Evolutionary conservation across 2,329 filamentous ascomycete genomes (phyloP).

Genomic region (Colletotrichum eleusines): DNA sequence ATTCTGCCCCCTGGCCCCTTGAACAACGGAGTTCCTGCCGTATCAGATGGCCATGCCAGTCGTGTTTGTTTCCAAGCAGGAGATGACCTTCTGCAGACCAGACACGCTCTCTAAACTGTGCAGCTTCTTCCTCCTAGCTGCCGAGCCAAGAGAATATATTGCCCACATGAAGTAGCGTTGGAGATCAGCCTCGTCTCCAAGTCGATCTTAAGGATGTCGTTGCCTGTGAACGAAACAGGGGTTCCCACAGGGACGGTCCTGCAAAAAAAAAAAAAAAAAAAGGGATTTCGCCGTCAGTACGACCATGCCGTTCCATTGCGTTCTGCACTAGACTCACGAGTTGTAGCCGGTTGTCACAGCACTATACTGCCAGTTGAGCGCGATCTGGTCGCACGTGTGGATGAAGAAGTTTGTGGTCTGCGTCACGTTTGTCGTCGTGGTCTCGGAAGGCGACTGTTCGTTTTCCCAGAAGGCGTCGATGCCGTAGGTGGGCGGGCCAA

Average conservation of each 20-base stretch:
- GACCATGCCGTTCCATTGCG: neutral
- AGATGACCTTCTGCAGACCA: too few relatives aligned
- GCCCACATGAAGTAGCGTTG: constrained; percentile 24
- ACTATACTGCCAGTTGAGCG: constrained; percentile 28
- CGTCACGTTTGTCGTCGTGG: constrained; percentile 23
- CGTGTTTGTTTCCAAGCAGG: neutral
- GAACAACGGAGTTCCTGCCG: too few relatives aligned
- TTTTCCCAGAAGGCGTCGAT: constrained; percentile 29
- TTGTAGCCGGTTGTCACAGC: constrained; percentile 19
- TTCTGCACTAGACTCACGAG: neutral
- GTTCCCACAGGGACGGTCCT: constrained; percentile 18
- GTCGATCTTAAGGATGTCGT: constrained; percentile 14
- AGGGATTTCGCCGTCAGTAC: constrained; percentile 49
- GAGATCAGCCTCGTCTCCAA: constrained; percentile 17
- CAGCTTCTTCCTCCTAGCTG: constrained; percentile 18
- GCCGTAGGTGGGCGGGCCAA: neutral
- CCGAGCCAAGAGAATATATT: constrained; percentile 20
- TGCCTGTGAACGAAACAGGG: constrained; percentile 18
- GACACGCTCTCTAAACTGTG: neutral
- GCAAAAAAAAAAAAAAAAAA: rapidly evolving
- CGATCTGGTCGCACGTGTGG: constrained; percentile 29
- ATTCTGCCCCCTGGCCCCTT: neutral
- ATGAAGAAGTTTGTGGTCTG: constrained; percentile 18
- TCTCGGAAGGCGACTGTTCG: neutral
- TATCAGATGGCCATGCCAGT: neutral